Conservation (phyloP, 345 rosid genomes). For the Eucalyptus victrix region DNA sequence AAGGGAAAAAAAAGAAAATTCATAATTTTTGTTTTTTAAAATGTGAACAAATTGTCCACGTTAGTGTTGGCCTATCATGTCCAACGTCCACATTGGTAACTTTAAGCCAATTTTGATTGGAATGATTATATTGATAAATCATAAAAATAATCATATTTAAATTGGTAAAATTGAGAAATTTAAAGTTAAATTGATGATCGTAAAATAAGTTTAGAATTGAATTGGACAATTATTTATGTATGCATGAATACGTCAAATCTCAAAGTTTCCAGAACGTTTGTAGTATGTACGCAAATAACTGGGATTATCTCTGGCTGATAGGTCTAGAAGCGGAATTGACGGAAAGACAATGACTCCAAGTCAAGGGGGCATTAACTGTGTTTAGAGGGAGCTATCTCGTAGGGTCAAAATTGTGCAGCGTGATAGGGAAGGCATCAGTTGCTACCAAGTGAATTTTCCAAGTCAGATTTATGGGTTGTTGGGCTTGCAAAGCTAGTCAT, state of each 20-base stretch:
- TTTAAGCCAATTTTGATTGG: rapidly evolving
- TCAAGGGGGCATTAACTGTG: background rate
- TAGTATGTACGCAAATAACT: background rate
- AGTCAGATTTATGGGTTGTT: background rate
- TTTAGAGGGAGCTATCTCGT: background rate
- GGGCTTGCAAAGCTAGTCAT: background rate
- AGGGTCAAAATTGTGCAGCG: background rate
- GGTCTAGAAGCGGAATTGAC: background rate
- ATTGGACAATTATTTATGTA: background rate
- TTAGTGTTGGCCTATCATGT: rapidly evolving
- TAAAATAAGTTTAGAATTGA: too few relatives aligned
- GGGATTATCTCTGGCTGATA: background rate
- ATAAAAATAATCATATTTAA: rapidly evolving
- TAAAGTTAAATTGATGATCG: rapidly evolving
- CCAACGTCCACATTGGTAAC: rapidly evolving
- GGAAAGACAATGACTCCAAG: background rate
- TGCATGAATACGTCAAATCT: background rate
- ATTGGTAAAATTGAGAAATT: background rate
- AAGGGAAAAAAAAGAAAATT: too few relatives aligned
- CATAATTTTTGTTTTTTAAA: background rate
- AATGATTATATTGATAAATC: too few relatives aligned
- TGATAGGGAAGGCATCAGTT: background rate
- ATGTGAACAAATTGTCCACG: too few relatives aligned
- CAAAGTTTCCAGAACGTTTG: background rate
- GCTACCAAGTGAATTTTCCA: background rate